phyloP scores from a whole-genome alignment of 352 stramenopile genomes.

The Pythium rhizo-oryzae region DNA sequence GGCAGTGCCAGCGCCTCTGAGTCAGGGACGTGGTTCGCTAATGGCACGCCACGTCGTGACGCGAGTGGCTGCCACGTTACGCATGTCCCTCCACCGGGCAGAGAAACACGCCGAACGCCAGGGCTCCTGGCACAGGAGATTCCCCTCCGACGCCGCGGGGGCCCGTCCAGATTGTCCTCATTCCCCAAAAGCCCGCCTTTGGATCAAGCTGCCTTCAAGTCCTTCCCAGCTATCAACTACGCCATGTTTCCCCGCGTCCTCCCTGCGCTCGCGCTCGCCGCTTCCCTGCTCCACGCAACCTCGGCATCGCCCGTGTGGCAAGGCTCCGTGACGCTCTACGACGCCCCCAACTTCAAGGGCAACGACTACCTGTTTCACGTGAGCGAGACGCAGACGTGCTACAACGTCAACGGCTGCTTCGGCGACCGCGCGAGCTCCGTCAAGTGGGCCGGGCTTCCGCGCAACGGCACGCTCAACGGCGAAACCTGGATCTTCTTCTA shows the following conservation, averaged over 20 bases:
- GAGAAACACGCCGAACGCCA: no score
- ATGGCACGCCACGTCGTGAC: no score
- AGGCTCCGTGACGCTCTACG: slow-evolving; percentile 1
- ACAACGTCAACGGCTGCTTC: slow-evolving; percentile 3
- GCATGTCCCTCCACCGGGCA: no score
- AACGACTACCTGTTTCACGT: slow-evolving; percentile 4
- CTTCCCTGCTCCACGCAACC: background rate
- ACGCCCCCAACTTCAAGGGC: background rate
- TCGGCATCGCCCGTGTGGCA: background rate
- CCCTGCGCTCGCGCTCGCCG: background rate
- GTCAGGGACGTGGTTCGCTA: no score
- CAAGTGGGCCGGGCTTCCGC: background rate
- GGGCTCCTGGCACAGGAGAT: no score
- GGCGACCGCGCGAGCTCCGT: background rate
- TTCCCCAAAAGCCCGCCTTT: background rate
- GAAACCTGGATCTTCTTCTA: slow-evolving; percentile 5
- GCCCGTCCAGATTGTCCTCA: background rate
- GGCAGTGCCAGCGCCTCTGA: no score
- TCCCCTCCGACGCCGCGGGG: no score
- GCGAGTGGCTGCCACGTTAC: no score
- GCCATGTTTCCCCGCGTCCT: background rate
- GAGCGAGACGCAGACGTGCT: slow-evolving; percentile 3
- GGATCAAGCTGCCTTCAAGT: background rate
- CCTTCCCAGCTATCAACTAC: background rate
- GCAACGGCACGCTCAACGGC: background rate